Percentiles rank a stretch among this genome's conserved stretches.
Conservation (phyloP, 306 rosid genomes). For the Lablab purpureus region DNA sequence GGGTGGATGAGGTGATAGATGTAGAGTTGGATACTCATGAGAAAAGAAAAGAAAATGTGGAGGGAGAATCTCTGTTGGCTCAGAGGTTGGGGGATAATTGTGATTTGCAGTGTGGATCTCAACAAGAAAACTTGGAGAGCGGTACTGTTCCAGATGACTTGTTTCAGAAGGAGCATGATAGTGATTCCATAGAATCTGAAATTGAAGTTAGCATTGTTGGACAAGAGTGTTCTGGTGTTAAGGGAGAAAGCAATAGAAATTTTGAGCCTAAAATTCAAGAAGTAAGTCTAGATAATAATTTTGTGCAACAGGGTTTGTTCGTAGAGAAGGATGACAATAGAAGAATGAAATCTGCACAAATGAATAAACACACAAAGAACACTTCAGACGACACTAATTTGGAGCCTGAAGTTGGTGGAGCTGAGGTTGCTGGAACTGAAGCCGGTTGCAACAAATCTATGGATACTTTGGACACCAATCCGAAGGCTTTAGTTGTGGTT, state of each 20-base stretch:
- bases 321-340: not conserved
- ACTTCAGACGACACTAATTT: slow-evolving; percentile 47
- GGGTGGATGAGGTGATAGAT: slow-evolving; percentile 25
- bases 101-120: slow-evolving; percentile 37
- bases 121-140: slow-evolving; percentile 39
- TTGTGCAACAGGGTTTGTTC: not conserved
- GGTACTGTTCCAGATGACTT: slow-evolving; percentile 33
- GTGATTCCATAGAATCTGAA: slow-evolving; percentile 40
- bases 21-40: slow-evolving; percentile 35
- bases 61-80: not conserved
- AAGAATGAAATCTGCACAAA: not conserved
- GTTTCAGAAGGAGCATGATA: slow-evolving; percentile 30
- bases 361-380: not conserved
- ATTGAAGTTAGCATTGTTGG: slow-evolving; percentile 25
- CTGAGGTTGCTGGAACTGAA: slow-evolving; percentile 59
- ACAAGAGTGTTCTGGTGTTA: slow-evolving; percentile 24
- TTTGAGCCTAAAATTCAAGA: slow-evolving; percentile 48
- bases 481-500: slow-evolving; percentile 58
- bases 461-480: slow-evolving; percentile 53
- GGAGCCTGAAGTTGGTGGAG: slow-evolving; percentile 70
- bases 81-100: slow-evolving; percentile 21
- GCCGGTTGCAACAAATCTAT: slow-evolving; percentile 50
- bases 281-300: slow-evolving; percentile 33
- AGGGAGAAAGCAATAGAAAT: slow-evolving; percentile 30
- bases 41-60: slow-evolving; percentile 27